These are phyloP conservation scores for Hygrocybe punicea DNA, from an alignment of 768 basidiomycete genomes.

Conservation along the genomic window DNA sequence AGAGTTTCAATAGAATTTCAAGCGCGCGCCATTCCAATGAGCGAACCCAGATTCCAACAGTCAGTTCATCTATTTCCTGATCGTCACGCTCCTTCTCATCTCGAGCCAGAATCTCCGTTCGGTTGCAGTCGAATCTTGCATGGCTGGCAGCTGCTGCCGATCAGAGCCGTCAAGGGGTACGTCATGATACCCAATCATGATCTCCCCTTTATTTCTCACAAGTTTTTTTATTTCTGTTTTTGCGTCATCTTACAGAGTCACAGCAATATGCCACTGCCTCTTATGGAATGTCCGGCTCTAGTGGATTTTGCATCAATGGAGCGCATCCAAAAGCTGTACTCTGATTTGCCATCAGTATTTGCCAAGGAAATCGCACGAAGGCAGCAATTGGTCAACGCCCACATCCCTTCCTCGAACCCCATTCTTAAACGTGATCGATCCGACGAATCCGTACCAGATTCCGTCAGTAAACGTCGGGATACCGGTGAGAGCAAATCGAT, in stretches of 20 bases:
- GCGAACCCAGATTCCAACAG: constrained; percentile 56
- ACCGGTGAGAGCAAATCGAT: constrained; percentile 60
- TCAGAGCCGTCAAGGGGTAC: constrained; percentile 46
- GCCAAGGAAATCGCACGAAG: constrained; percentile 56
- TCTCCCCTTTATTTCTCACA: not conserved
- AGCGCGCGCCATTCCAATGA: constrained; percentile 42
- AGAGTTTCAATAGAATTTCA: constrained; percentile 66
- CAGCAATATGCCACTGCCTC: constrained; percentile 44
- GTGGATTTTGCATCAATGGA: constrained; percentile 53
- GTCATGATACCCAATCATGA: constrained; percentile 17
- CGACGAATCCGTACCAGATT: constrained; percentile 43
- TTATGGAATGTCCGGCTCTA: constrained; percentile 51
- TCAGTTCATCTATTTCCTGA: constrained; percentile 34
- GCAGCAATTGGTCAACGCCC: constrained; percentile 28
- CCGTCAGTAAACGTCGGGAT: constrained; percentile 61
- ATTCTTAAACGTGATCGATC: constrained; percentile 61
- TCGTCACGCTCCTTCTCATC: constrained; percentile 4
- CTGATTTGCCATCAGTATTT: constrained; percentile 57
- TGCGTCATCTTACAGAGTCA: constrained; percentile 26
- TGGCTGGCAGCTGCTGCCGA: constrained; percentile 73
- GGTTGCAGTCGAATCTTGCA: constrained; percentile 67
- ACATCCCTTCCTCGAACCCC: constrained; percentile 10
- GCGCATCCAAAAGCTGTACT: constrained; percentile 64
- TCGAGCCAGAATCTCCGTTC: constrained; percentile 49
- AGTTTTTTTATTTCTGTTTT: too few relatives aligned